Evolutionary conservation across 345 rosid species (phyloP).

Genomic region (Cardamine occulta): DNA sequence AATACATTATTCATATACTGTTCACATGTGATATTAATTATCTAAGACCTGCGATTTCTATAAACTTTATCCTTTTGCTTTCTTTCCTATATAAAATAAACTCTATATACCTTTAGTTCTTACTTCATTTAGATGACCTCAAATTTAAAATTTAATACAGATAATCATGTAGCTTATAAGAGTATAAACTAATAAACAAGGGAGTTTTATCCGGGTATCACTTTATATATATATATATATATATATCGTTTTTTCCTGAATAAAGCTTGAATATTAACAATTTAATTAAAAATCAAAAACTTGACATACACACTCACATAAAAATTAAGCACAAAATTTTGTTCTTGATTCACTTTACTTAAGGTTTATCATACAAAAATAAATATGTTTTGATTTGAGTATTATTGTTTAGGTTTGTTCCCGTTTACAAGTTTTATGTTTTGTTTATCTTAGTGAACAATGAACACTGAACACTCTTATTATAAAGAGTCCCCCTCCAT

Average conservation of each 20-base stretch:
- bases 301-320: background rate
- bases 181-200: background rate
- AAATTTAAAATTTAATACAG: background rate
- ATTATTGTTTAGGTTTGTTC: background rate
- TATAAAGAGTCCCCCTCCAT: slow-evolving; percentile 36
- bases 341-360: background rate
- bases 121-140: slow-evolving; percentile 13
- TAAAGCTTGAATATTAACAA: background rate
- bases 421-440: background rate
- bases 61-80: slow-evolving; percentile 15
- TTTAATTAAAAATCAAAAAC: background rate
- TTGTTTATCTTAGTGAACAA: background rate
- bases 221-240: background rate
- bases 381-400: background rate
- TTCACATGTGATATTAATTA: slow-evolving; percentile 27
- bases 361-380: background rate
- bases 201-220: background rate
- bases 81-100: background rate
- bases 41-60: background rate
- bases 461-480: background rate
- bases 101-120: slow-evolving; percentile 3
- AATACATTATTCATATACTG: slow-evolving; percentile 9
- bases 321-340: background rate
- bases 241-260: background rate
- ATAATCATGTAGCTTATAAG: background rate